Evolutionary conservation across 257 asterid species (phyloP).

Genomic region (Thymus quinquecostatus): DNA sequence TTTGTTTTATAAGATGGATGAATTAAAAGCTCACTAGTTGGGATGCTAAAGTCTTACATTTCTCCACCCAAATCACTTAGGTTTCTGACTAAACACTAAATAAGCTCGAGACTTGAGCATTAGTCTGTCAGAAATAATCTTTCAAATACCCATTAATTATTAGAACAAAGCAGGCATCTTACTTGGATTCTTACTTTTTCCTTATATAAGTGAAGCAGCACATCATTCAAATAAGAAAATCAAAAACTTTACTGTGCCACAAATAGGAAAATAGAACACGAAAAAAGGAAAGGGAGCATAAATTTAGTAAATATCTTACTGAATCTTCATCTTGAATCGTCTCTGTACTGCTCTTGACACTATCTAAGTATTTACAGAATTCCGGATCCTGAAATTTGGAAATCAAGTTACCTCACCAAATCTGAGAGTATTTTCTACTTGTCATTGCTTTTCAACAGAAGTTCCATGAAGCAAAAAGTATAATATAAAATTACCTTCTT

Average conservation of each 20-base stretch:
- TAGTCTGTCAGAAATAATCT: conserved; percentile 1
- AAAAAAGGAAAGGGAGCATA: conserved; percentile 17
- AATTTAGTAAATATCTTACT: conserved; percentile 49
- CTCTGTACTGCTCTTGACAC: conserved; percentile 41
- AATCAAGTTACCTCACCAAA: conserved; percentile 28
- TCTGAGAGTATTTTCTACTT: too few species aligned
- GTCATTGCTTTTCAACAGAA: conserved; percentile 22
- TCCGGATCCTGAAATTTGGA: conserved; percentile 73
- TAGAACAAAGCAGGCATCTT: not conserved
- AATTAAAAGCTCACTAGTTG: conserved; percentile 11
- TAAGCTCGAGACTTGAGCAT: not conserved
- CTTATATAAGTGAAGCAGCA: conserved; percentile 6
- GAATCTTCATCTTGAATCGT: conserved; percentile 49
- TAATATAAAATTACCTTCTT: conserved; percentile 57
- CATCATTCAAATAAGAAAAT: not conserved
- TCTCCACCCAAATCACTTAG: conserved; percentile 4
- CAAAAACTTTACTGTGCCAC: not conserved
- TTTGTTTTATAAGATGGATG: not conserved
- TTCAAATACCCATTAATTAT: not conserved
- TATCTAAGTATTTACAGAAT: conserved; percentile 72
- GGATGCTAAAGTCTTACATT: not conserved
- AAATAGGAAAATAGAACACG: not conserved
- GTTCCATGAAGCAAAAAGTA: conserved; percentile 12
- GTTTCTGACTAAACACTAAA: conserved; percentile 4
- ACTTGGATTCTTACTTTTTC: not conserved